Conservation (phyloP, 2,329 filamentous ascomycete genomes). For the Clarireedia monteithiana region DNA sequence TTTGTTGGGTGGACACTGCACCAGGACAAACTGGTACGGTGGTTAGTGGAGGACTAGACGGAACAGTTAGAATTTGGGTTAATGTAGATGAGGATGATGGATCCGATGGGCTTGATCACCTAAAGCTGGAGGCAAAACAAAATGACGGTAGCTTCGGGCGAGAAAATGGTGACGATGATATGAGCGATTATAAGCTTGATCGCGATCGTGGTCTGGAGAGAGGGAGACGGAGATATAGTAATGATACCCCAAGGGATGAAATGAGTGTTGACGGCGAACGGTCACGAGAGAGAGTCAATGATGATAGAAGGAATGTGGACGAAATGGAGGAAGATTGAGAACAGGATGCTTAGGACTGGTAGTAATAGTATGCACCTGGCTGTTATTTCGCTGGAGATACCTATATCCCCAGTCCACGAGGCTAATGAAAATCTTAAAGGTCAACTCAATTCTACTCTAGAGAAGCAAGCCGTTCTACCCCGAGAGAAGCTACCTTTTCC, state of each 20-base stretch:
- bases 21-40: constrained; percentile 41
- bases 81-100: constrained; percentile 30
- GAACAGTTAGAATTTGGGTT: constrained; percentile 54
- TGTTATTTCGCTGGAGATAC: too few relatives aligned
- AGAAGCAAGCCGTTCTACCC: too few relatives aligned
- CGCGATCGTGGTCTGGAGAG: constrained; percentile 11
- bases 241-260: constrained; percentile 23
- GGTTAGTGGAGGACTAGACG: constrained; percentile 55
- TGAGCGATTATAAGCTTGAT: background rate
- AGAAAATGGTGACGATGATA: constrained; percentile 6
- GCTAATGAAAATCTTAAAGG: too few relatives aligned
- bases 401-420: too few relatives aligned
- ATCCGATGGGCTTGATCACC: constrained; percentile 9
- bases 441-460: too few relatives aligned
- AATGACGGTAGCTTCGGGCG: constrained; percentile 8
- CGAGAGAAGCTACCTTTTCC: too few relatives aligned
- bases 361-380: too few relatives aligned
- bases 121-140: constrained; percentile 13
- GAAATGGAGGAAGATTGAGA: constrained; percentile 16
- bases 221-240: constrained; percentile 11
- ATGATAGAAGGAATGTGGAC: constrained; percentile 8
- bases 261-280: constrained; percentile 10
- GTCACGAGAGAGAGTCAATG: constrained; percentile 1
- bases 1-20: constrained; percentile 60
- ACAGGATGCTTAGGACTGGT: too few relatives aligned